These are phyloP conservation scores for Boletus smithii DNA, from an alignment of 1,284 basidiomycete genomes.

Conservation along the genomic window DNA sequence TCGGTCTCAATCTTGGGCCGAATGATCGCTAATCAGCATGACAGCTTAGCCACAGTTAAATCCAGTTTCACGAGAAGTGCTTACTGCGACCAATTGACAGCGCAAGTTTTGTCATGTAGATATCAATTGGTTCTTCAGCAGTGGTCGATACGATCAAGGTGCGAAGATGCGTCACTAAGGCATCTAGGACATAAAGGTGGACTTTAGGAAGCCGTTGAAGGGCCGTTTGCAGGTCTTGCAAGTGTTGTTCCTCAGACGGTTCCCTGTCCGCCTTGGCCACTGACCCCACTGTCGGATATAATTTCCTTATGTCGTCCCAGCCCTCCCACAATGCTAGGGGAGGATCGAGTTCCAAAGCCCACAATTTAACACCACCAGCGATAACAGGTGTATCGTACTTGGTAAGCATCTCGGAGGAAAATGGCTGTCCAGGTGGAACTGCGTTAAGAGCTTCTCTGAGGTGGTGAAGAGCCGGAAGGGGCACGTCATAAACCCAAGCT, in stretches of 20 bases:
- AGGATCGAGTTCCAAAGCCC: conserved; percentile 82
- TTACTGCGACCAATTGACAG: conserved; percentile 82
- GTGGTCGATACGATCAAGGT: conserved; percentile 72
- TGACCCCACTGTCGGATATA: conserved; percentile 77
- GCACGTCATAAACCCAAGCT: conserved; percentile 91
- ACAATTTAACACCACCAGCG: conserved; percentile 81
- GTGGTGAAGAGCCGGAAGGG: conserved; percentile 76
- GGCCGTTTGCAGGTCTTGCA: conserved; percentile 66
- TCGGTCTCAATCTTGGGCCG: conserved; percentile 81
- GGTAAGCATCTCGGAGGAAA: conserved; percentile 62
- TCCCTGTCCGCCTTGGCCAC: conserved; percentile 50
- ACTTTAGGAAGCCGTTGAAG: conserved; percentile 75
- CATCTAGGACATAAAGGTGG: conserved; percentile 81
- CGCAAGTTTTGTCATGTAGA: conserved; percentile 84
- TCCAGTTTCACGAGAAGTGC: conserved; percentile 29
- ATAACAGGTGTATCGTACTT: conserved; percentile 85
- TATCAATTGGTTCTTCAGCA: conserved; percentile 66
- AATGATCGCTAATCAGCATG: conserved; percentile 57
- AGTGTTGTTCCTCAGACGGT: conserved; percentile 51
- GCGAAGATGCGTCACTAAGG: conserved; percentile 74
- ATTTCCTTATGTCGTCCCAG: conserved; percentile 83
- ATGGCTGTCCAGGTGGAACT: conserved; percentile 60
- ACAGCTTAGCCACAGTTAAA: neutral
- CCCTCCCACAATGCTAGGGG: conserved; percentile 81
- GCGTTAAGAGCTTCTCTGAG: conserved; percentile 81